phyloP scores from a whole-genome alignment of 345 rosid genomes.

The Bruguiera sexangula region DNA sequence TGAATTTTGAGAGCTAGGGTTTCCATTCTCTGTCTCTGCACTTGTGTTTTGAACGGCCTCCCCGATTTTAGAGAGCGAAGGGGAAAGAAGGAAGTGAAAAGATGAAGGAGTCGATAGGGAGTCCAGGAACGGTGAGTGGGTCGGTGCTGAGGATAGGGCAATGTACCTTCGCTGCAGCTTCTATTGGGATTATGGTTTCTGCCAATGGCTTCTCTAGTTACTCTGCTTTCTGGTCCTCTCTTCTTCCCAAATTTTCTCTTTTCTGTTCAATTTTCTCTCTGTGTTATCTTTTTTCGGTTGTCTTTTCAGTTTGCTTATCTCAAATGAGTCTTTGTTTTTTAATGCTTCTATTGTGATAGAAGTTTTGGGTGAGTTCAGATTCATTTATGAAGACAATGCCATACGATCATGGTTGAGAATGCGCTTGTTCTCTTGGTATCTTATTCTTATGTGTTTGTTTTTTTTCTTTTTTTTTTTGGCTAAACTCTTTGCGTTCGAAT shows the following conservation, averaged over 20 bases:
- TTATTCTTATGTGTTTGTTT: too few species aligned
- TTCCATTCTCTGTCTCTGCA: neutral
- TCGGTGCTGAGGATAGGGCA: constrained; percentile 65
- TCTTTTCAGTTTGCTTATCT: neutral
- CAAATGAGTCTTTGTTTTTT: too few species aligned
- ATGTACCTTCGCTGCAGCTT: constrained; percentile 69
- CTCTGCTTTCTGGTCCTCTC: constrained; percentile 78
- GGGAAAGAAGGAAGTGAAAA: neutral
- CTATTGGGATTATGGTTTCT: constrained; percentile 69
- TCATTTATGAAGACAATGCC: too few species aligned
- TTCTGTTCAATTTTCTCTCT: neutral
- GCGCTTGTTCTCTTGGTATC: too few species aligned
- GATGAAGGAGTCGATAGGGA: constrained; percentile 81
- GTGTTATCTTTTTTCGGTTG: neutral
- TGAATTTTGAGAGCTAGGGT: constrained; percentile 23
- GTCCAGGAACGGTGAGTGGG: constrained; percentile 83
- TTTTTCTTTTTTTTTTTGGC: too few species aligned
- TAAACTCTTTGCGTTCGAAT: too few species aligned
- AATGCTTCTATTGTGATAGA: too few species aligned
- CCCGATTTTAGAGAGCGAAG: neutral
- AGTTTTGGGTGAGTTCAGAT: too few species aligned
- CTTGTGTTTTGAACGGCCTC: neutral
- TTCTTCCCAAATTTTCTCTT: neutral
- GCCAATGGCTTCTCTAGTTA: constrained; percentile 49
- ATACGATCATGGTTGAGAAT: too few species aligned